Base-by-base conservation (phyloP, 2,329 filamentous ascomycete genomes). In the Aspergillus calidoustus region DNA sequence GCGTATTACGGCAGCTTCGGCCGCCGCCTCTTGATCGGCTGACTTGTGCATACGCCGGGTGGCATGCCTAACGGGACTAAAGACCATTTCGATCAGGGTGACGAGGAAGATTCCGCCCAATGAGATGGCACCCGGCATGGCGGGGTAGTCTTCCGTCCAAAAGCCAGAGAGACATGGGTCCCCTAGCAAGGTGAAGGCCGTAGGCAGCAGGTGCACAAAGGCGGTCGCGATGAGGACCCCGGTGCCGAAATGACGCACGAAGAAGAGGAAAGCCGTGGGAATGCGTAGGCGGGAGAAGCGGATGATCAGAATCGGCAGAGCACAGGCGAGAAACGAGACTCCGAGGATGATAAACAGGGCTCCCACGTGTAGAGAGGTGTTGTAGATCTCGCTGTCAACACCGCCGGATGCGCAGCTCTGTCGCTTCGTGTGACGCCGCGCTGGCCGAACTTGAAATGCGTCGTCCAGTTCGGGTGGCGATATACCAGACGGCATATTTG, bases 221-320 rank as follows among this genome's bases (percentile, higher is more conserved):
- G 91, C 91, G 1, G 91, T 95, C 11, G 92, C 91, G 64, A 95
- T 89, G n/a, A 95, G 81, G 22, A 95, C 92, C 62, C 91, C 91
- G 1, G 91, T 95, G 71, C 91, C 90, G 66, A 92, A 90, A 78
- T 92, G 90, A 66, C 90, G 87, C 69, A 87, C 88, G 65, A 71
- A 71, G 28, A 73, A 72, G 6, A 72, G 64, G 25, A 69, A 71
- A 2, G 67, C 65, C 0, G 82, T 83, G 56, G 88, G 87, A 58
- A 84, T 84, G 55, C 81, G 83, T 59, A 87, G 82, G 53, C 83
- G 82, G 43, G 84, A 84, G 43, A 84, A 80, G 65, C 86, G 84
- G 57, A 85, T 84, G 9, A 87, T 89, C 58, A 91, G 77, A 38
- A 91, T 79, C 1, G 89, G 89, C 57, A 91, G 87, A 4, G 84